These are phyloP conservation scores for Anacardium occidentale DNA, from an alignment of 345 rosid species.

Conservation along the genomic window DNA sequence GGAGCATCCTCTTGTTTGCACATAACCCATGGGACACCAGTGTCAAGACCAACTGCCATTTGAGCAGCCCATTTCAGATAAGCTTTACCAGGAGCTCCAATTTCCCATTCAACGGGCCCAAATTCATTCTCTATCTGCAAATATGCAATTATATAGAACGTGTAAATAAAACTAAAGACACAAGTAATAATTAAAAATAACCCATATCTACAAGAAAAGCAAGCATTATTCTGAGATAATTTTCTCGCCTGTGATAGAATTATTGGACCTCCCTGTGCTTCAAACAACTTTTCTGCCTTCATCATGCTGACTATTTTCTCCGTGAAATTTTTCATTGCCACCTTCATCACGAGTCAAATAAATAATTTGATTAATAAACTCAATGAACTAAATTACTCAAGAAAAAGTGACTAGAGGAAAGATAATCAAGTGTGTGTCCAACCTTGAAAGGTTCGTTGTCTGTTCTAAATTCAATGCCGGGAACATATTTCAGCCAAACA, in stretches of 20 bases:
- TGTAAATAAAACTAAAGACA: background rate
- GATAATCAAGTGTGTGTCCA: background rate
- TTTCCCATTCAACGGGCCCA: slow-evolving; percentile 86
- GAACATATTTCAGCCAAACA: slow-evolving; percentile 86
- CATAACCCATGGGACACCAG: slow-evolving; percentile 99
- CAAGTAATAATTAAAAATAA: background rate
- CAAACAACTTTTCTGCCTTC: slow-evolving; percentile 85
- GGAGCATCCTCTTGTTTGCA: slow-evolving; percentile 99
- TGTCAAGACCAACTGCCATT: slow-evolving; percentile 83
- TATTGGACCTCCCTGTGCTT: slow-evolving; percentile 96
- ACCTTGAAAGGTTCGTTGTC: slow-evolving; percentile 91
- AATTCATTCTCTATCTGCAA: slow-evolving; percentile 90
- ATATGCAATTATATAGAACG: background rate
- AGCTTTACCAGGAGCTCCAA: slow-evolving; percentile 77
- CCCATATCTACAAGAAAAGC: background rate
- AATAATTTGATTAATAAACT: background rate
- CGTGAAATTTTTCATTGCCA: slow-evolving; percentile 84
- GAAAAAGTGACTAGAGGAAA: background rate
- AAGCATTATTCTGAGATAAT: background rate
- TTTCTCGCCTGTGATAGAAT: slow-evolving; percentile 81
- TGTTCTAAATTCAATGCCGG: slow-evolving; percentile 73
- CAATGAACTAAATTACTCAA: background rate
- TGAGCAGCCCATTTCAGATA: slow-evolving; percentile 82
- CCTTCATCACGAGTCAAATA: slow-evolving; percentile 39
- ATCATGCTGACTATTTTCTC: slow-evolving; percentile 92